Percentiles rank a stretch among this genome's conserved stretches.
Evolutionary conservation across 345 rosid species (phyloP).

Genomic region (Capsella bursapastoris): DNA sequence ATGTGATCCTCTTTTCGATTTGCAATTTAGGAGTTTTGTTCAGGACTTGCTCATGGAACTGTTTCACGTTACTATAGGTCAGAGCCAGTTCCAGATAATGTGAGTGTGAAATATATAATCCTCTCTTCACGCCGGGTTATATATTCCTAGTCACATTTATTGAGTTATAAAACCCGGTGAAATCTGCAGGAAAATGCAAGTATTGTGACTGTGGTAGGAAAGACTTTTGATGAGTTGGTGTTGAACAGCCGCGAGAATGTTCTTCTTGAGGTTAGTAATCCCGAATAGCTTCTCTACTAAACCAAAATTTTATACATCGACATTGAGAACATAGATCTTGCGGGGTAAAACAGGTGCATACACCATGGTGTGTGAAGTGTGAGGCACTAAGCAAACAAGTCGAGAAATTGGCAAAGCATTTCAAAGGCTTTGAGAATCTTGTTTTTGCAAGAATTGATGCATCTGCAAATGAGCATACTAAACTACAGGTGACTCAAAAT

Average conservation of each 20-base stretch:
- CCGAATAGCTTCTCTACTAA: not conserved
- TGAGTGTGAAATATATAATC: constrained; percentile 45
- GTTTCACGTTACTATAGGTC: constrained; percentile 70
- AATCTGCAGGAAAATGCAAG: constrained; percentile 63
- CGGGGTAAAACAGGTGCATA: constrained; percentile 57
- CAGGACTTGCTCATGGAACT: constrained; percentile 60
- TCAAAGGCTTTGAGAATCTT: constrained; percentile 64
- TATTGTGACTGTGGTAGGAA: constrained; percentile 69
- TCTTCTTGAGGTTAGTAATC: constrained; percentile 72
- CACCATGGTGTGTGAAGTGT: constrained; percentile 86
- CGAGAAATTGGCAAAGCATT: constrained; percentile 87
- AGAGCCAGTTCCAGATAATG: constrained; percentile 79
- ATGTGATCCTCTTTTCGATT: not conserved
- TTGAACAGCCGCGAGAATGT: constrained; percentile 68
- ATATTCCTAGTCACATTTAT: not conserved
- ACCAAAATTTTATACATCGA: not conserved
- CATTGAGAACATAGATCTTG: not conserved
- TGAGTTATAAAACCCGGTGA: not conserved
- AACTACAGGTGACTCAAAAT: constrained; percentile 58
- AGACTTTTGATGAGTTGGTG: constrained; percentile 79
- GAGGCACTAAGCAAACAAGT: constrained; percentile 75
- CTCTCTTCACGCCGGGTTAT: not conserved
- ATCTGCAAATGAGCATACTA: constrained; percentile 82
- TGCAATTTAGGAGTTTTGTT: constrained; percentile 67
- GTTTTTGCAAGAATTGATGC: constrained; percentile 86